Evolutionary conservation across 1,284 basidiomycete genomes (phyloP).

Genomic region (Moesziomyces parantarcticus): DNA sequence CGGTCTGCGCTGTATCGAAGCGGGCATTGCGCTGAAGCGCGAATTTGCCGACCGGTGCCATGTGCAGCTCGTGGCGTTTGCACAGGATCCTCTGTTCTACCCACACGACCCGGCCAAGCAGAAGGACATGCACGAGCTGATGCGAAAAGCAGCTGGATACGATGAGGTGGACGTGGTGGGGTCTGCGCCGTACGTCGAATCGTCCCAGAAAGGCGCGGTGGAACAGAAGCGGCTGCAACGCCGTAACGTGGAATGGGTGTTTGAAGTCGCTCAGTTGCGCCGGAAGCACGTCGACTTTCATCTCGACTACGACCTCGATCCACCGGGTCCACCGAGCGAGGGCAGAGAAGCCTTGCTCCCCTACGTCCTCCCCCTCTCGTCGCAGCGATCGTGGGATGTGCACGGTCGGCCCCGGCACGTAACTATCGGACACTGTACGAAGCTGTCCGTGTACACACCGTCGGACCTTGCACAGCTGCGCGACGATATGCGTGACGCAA

Average conservation of each 20-base stretch:
- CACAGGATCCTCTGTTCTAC: constrained; percentile 48
- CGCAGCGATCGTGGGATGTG: constrained; percentile 7
- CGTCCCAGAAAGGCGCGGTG: not conserved
- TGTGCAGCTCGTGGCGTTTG: constrained; percentile 42
- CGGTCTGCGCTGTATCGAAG: constrained; percentile 24
- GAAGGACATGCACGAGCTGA: constrained; percentile 18
- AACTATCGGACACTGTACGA: constrained; percentile 45
- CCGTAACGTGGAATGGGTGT: constrained; percentile 16
- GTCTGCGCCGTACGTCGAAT: constrained; percentile 48
- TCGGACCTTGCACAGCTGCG: constrained; percentile 9
- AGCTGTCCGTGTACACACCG: constrained; percentile 26
- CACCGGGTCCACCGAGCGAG: not conserved
- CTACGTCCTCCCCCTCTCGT: constrained; percentile 4
- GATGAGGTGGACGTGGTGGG: constrained; percentile 24
- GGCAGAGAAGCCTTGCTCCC: constrained; percentile 19
- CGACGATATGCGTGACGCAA: not conserved
- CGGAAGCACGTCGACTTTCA: constrained; percentile 48
- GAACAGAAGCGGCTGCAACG: constrained; percentile 10
- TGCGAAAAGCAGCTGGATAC: constrained; percentile 11
- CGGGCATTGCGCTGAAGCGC: constrained; percentile 15
- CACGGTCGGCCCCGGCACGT: constrained; percentile 3
- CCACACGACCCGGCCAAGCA: constrained; percentile 16
- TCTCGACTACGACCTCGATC: constrained; percentile 49
- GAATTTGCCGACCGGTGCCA: constrained; percentile 12
- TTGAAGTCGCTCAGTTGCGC: constrained; percentile 17